phyloP scores from a whole-genome alignment of 2,329 filamentous ascomycete genomes.

The Metarhizium album region DNA sequence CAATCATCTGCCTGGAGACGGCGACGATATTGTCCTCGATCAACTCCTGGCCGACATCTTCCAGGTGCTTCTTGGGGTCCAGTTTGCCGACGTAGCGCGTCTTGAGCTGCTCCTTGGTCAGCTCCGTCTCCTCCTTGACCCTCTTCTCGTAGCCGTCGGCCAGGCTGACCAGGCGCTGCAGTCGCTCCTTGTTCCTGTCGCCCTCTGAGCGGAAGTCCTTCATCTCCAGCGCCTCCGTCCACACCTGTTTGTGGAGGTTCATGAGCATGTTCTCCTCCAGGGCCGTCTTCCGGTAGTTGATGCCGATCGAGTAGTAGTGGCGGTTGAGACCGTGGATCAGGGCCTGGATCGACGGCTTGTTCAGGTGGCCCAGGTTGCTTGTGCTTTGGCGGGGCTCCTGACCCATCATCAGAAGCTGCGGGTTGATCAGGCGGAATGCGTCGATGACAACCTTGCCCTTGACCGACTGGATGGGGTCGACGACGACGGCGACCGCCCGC shows the following conservation, averaged over 20 bases:
- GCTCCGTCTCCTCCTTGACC: constrained; percentile 95
- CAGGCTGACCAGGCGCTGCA: constrained; percentile 78
- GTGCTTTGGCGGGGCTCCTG: constrained; percentile 97
- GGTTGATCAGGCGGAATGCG: constrained; percentile 96
- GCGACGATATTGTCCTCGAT: constrained; percentile 99
- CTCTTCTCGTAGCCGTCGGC: constrained; percentile 97
- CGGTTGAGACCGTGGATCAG: constrained; percentile 96
- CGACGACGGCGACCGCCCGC: constrained; percentile 91
- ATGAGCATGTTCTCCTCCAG: constrained; percentile 99
- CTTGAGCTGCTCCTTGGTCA: constrained; percentile 96
- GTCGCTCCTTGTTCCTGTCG: constrained; percentile 72
- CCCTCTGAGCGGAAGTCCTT: constrained; percentile 85
- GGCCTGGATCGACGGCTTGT: constrained; percentile 99
- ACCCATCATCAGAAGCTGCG: constrained; percentile 93
- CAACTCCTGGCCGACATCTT: constrained; percentile 89
- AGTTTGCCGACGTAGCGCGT: constrained; percentile 98
- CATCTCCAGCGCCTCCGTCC: constrained; percentile 97
- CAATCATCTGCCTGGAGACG: constrained; percentile 98
- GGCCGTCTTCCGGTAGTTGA: constrained; percentile 95
- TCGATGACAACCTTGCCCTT: constrained; percentile 99
- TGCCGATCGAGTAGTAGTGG: constrained; percentile 98
- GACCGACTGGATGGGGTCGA: constrained; percentile 97
- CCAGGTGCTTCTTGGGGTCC: constrained; percentile 98
- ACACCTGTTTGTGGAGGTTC: constrained; percentile 99
- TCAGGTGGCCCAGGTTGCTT: constrained; percentile 92